Evolutionary conservation across 768 basidiomycete species (phyloP).

Genomic region (Clitopilus passeckerianus): DNA sequence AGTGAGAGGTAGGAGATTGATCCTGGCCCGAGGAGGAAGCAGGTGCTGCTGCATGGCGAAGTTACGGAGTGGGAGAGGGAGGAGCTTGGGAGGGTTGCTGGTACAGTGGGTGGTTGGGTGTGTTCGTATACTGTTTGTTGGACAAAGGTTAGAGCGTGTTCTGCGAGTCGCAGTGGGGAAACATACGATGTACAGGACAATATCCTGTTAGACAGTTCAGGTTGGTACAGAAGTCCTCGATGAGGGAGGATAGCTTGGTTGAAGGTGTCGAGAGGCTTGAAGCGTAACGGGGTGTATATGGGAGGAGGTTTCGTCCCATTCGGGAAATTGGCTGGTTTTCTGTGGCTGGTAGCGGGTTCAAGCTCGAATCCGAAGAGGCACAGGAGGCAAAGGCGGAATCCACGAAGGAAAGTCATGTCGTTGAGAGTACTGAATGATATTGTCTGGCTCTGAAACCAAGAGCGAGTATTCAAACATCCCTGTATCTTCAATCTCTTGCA

Average conservation of each 20-base stretch:
- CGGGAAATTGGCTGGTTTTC: not conserved
- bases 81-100: constrained; percentile 17
- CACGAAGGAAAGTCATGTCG: not conserved
- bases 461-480: constrained; percentile 37
- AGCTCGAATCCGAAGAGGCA: not conserved
- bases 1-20: constrained; percentile 10
- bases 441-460: constrained; percentile 9
- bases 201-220: constrained; percentile 44
- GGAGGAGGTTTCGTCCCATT: not conserved
- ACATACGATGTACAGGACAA: constrained; percentile 46
- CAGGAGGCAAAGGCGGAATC: not conserved
- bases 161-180: not conserved
- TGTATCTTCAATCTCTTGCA: constrained; percentile 44
- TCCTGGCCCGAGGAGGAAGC: constrained; percentile 20
- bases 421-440: not conserved
- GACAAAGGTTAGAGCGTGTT: not conserved
- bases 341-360: not conserved
- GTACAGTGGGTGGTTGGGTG: constrained; percentile 19
- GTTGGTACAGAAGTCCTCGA: constrained; percentile 46
- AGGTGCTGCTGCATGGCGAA: constrained; percentile 25
- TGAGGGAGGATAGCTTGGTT: constrained; percentile 15
- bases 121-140: constrained; percentile 18
- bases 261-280: constrained; percentile 2
- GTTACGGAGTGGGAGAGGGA: constrained; percentile 11
- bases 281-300: not conserved